These are phyloP conservation scores for Lagenidium sp. DNA, from an alignment of 352 stramenopile species.

Conservation along the genomic window DNA sequence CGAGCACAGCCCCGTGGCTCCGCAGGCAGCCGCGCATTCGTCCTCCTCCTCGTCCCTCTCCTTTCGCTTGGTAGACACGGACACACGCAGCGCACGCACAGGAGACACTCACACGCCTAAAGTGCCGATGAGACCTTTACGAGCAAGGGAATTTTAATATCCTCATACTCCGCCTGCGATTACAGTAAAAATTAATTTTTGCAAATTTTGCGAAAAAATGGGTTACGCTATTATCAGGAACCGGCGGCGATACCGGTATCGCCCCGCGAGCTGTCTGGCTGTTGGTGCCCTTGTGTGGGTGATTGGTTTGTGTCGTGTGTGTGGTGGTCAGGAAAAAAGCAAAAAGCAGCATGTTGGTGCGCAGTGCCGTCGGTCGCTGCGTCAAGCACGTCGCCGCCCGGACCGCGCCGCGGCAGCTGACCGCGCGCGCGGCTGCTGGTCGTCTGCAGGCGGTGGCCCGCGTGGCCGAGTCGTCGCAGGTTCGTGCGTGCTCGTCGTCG, in stretches of 20 bases:
- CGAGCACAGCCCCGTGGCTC: constrained; percentile 27
- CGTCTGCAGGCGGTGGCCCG: background rate
- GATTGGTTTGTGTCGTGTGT: constrained; percentile 9
- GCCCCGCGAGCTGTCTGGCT: no score
- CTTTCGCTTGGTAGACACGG: no score
- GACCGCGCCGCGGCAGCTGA: constrained; percentile 5
- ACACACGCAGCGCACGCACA: no score
- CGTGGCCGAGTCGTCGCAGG: constrained; percentile 2
- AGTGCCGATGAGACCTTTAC: no score
- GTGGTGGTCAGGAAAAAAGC: constrained; percentile 10
- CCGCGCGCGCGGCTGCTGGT: background rate
- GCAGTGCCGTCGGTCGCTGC: constrained; percentile 16
- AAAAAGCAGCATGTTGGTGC: constrained; percentile 16
- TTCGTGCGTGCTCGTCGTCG: constrained; percentile 41
- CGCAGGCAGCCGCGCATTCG: constrained; percentile 12
- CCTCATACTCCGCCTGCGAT: no score
- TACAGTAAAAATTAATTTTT: background rate
- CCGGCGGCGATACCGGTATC: constrained; percentile 3
- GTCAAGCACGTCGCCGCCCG: background rate
- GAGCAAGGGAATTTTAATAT: no score
- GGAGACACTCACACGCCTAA: no score
- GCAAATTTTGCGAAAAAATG: background rate
- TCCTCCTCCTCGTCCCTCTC: no score
- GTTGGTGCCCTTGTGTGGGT: no score
- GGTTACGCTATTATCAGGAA: background rate